A percentile compares a stretch with the other conserved stretches of the same genome.
Conservation (phyloP, 164 flowering plant genomes). For the Pachysandra terminalis region DNA sequence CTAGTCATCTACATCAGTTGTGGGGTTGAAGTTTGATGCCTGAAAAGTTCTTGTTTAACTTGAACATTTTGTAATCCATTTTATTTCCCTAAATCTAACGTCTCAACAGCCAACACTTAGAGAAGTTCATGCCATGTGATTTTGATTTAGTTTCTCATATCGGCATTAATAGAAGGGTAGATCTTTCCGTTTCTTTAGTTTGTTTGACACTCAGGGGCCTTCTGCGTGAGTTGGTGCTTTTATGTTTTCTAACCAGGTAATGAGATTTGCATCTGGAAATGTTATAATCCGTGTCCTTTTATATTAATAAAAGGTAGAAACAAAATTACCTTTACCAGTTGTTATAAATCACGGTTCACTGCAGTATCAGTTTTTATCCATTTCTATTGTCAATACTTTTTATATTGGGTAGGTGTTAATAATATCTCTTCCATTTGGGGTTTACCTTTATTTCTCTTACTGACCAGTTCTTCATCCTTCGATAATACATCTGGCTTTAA, state of each 20-base stretch:
- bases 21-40: not conserved
- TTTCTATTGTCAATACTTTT: not conserved
- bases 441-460: not conserved
- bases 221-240: not conserved
- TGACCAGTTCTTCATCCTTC: not conserved
- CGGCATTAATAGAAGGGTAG: not conserved
- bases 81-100: no score
- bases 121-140: no score
- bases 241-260: not conserved
- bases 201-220: not conserved
- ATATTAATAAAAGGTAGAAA: no score
- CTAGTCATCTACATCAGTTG: not conserved
- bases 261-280: not conserved
- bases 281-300: not conserved
- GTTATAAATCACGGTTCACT: not conserved
- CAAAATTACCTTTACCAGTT: not conserved
- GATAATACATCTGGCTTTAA: no score
- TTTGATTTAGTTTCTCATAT: no score
- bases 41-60: no score
- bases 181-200: not conserved
- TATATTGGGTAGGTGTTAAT: not conserved
- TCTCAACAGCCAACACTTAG: no score
- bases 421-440: not conserved
- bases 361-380: no score
- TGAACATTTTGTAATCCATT: no score